Base-by-base conservation (phyloP, 2,329 filamentous ascomycete genomes). In the Emericellopsis atlantica region DNA sequence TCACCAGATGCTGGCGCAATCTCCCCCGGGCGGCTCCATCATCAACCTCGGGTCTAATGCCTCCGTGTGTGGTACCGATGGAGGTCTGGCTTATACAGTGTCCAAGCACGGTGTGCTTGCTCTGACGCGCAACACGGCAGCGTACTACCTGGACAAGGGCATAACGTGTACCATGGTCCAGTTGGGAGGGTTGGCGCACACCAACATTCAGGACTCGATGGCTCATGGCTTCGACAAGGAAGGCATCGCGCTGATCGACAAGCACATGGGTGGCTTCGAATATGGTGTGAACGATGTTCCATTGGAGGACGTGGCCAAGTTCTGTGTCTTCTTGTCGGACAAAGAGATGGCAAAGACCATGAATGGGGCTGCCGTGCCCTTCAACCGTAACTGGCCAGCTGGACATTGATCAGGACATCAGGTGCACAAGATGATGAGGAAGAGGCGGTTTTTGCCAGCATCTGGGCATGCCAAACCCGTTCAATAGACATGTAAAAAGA, bases 71-170 rank as follows among this genome's bases (percentile, higher is more conserved):
- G 70, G 70, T 36, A 50, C 56, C 38, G 40, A 49, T 16, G 53
- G 51, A 5, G 70, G 69, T 23, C 64, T 60, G 10, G 67, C 70
- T 15, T 74, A 75, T 49, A 73, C 70, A 0, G 62, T 64, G 1
- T 65, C 60, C 54, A 75, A 76, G 55, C 70, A 75, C 47, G 72
- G 66, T 9, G 51, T 76, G 12, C 49, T 72, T 4, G 72, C 68
- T 1, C 54, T 77, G 43, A 74, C 70, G 12, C 72, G 70, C 54
- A 78, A 72, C 54, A 79, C 72, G 12, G 74, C 73, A 3, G 62
- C 66, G 0, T 72, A 64, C 49, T 79, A 79, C 49, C 66, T 65
- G 1, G 56, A 58, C 24, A 67, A 69, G 54, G 72, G 72, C 21
- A 72, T 79, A 44, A 64, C 66, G 39, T 65, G 61, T 46, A 63